A percentile compares a stretch with the other conserved stretches of the same genome.
Evolutionary conservation across 192 early-diverging fungal genomes (phyloP).

Genomic region (Coemansia sp.): DNA sequence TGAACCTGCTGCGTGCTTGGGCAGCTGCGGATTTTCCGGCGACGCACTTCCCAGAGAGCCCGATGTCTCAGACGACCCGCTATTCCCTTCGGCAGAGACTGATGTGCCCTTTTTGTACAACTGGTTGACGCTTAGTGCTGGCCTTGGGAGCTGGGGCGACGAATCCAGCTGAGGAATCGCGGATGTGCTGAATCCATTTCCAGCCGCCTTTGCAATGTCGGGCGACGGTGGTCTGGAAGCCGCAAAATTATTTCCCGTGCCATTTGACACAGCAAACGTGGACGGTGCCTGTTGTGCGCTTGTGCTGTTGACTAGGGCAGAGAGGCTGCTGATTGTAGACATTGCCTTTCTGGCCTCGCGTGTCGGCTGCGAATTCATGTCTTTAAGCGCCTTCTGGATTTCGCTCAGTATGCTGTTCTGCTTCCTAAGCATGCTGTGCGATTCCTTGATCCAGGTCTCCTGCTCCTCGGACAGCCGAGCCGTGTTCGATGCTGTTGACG

Average conservation of each 20-base stretch:
- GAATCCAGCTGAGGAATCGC: not conserved
- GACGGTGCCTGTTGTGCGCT: not conserved
- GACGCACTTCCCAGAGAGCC: not conserved
- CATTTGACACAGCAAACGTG: not conserved
- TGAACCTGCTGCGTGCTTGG: not conserved
- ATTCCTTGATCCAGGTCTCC: constrained; percentile 31
- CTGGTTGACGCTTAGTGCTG: constrained; percentile 9
- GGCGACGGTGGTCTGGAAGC: not conserved
- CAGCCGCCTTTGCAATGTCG: constrained; percentile 7
- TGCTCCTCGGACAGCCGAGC: constrained; percentile 30
- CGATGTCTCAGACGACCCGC: not conserved
- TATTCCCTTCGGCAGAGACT: not conserved
- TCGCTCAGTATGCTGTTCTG: constrained; percentile 23
- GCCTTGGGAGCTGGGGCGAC: constrained; percentile 10
- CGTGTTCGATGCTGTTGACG: not conserved
- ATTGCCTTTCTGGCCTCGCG: constrained; percentile 31
- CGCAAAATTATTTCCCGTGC: not conserved
- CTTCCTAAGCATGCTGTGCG: constrained; percentile 39
- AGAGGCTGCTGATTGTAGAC: constrained; percentile 30
- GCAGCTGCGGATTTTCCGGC: not conserved
- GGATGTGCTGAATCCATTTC: not conserved
- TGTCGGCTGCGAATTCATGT: constrained; percentile 11
- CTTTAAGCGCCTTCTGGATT: constrained; percentile 27
- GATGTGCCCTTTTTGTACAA: constrained; percentile 3
- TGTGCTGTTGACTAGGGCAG: constrained; percentile 23